Evolutionary conservation across 306 rosid species (phyloP).

Genomic region (Cicer bijugum): DNA sequence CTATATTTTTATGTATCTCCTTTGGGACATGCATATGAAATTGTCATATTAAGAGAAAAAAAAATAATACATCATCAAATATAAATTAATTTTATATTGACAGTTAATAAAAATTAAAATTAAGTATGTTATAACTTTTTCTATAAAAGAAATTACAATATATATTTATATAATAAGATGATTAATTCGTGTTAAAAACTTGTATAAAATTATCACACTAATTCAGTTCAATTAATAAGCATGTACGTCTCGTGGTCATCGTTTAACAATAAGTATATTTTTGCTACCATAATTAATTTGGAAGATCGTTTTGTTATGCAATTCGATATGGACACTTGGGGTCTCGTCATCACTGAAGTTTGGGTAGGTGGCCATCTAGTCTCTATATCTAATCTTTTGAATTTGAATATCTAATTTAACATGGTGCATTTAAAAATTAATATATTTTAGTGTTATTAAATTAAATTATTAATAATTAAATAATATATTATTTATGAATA

Average conservation of each 20-base stretch:
- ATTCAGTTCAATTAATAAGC: background rate
- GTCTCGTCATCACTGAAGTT: background rate
- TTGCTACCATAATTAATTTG: background rate
- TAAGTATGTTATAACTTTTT: too few relatives aligned
- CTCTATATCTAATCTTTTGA: background rate
- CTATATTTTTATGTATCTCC: background rate
- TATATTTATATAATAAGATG: background rate
- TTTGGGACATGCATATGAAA: background rate
- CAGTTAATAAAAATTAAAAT: too few relatives aligned
- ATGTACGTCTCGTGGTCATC: background rate
- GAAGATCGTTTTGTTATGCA: conserved; percentile 14
- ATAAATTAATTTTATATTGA: too few relatives aligned
- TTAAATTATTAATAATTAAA: too few relatives aligned
- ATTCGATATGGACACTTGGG: conserved; percentile 25
- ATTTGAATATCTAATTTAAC: too few relatives aligned
- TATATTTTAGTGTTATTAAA: too few relatives aligned
- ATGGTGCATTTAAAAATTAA: too few relatives aligned
- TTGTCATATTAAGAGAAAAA: too few relatives aligned
- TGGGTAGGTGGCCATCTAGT: background rate
- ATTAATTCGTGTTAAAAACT: too few relatives aligned
- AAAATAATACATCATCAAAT: too few relatives aligned
- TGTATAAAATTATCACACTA: background rate
- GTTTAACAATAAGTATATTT: background rate
- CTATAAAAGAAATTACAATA: too few relatives aligned
- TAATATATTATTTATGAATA: too few relatives aligned